These are phyloP conservation scores for Phanerochaete sordida DNA, from an alignment of 768 basidiomycete genomes.

Conservation along the genomic window DNA sequence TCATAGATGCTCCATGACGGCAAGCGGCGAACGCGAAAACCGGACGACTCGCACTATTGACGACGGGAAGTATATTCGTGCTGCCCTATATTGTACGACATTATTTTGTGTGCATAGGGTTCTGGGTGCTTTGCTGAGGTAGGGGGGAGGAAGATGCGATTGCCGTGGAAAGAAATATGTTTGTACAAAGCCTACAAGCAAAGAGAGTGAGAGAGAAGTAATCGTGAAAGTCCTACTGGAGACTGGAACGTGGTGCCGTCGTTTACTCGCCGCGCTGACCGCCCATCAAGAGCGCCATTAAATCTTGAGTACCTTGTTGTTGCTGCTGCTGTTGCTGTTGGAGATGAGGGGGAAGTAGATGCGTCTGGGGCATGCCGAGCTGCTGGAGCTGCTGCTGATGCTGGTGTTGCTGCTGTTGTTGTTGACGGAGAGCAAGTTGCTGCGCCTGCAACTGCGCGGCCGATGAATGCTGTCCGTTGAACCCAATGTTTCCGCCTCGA, in stretches of 20 bases:
- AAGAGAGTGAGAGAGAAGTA: not conserved
- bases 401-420: slow-evolving; percentile 35
- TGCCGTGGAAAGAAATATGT: slow-evolving; percentile 1
- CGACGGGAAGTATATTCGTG: slow-evolving; percentile 2
- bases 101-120: slow-evolving; percentile 5
- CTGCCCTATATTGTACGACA: slow-evolving; percentile 6
- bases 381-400: slow-evolving; percentile 57
- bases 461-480: slow-evolving; percentile 42
- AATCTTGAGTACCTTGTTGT: slow-evolving; percentile 61
- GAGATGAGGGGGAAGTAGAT: slow-evolving; percentile 52
- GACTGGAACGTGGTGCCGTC: not conserved
- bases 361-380: slow-evolving; percentile 38
- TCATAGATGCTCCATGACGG: no score
- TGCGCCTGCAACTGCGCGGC: slow-evolving; percentile 34
- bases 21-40: no score
- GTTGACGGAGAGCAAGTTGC: slow-evolving; percentile 46
- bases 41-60: not conserved
- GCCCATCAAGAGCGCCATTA: slow-evolving; percentile 84
- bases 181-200: slow-evolving; percentile 3
- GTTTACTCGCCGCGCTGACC: slow-evolving; percentile 68
- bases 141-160: slow-evolving; percentile 1
- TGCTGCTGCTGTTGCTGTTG: slow-evolving; percentile 53
- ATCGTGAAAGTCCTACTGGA: not conserved
- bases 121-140: not conserved
- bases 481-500: slow-evolving; percentile 45